Conservation (phyloP, 768 basidiomycete genomes). For the Boletus insuetus region DNA sequence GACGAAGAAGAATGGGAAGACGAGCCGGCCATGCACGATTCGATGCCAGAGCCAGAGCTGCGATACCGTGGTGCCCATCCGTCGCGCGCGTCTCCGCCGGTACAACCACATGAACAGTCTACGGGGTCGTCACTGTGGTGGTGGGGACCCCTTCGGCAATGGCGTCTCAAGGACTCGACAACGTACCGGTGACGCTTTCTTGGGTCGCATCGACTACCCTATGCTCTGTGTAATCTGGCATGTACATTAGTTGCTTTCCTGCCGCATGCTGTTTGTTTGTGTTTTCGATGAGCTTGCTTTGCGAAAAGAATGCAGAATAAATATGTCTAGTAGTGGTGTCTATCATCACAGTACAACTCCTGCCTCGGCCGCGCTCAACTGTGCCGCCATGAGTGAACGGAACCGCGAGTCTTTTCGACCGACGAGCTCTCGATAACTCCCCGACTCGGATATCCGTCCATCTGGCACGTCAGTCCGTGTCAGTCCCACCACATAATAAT, state of each 20-base stretch:
- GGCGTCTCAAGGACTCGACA: conserved; percentile 78
- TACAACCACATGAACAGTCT: conserved; percentile 1
- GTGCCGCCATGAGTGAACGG: conserved; percentile 85
- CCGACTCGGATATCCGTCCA: conserved; percentile 78
- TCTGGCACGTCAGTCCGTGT: conserved; percentile 35
- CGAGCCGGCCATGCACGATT: not conserved
- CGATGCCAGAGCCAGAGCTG: not conserved
- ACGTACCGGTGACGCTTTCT: conserved; percentile 42
- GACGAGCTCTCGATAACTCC: conserved; percentile 79
- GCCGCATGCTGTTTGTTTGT: not conserved
- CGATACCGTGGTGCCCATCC: conserved; percentile 7
- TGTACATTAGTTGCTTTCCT: conserved; percentile 3
- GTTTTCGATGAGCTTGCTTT: conserved; percentile 10
- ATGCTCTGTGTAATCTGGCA: conserved; percentile 1
- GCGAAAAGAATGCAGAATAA: not conserved
- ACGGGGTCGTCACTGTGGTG: conserved; percentile 58
- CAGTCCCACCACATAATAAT: not conserved
- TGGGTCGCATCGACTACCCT: not conserved
- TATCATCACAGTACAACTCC: conserved; percentile 10
- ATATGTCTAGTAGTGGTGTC: conserved; percentile 6
- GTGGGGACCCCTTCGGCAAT: conserved; percentile 75
- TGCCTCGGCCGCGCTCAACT: conserved; percentile 53
- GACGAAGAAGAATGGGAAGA: conserved; percentile 28
- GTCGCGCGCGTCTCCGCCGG: not conserved
- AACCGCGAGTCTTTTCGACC: conserved; percentile 72